Conservation (phyloP, 1,284 basidiomycete species). For the Porphyrellus sp. region DNA sequence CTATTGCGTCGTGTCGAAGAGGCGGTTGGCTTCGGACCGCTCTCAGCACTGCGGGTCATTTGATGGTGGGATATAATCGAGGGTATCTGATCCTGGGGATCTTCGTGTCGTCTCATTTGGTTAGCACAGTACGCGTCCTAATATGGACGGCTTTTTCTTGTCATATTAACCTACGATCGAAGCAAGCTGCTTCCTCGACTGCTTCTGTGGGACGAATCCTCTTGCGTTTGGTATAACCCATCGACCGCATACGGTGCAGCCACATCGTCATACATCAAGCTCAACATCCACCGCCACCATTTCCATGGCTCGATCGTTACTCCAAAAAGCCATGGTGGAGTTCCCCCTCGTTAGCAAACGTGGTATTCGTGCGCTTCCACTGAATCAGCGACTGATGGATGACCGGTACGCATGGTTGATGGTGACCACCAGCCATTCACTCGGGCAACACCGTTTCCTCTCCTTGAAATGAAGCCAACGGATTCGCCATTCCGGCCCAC, state of each 20-base stretch:
- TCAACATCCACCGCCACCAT: background rate
- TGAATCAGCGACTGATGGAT: background rate
- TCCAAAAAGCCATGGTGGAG: background rate
- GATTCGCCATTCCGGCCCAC: slow-evolving; percentile 16
- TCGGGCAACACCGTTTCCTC: slow-evolving; percentile 4
- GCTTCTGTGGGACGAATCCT: background rate
- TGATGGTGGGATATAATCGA: slow-evolving; percentile 2
- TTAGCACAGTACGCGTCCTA: slow-evolving; percentile 11
- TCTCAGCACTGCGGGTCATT: slow-evolving; percentile 20
- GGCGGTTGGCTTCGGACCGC: slow-evolving; percentile 18
- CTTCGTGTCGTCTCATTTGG: background rate
- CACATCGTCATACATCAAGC: background rate
- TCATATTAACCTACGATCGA: background rate
- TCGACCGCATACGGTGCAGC: background rate
- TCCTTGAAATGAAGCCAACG: slow-evolving; percentile 5
- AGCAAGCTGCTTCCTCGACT: background rate
- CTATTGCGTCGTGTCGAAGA: slow-evolving; percentile 17
- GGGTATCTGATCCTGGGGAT: background rate
- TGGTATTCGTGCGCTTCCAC: slow-evolving; percentile 32
- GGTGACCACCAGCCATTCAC: background rate
- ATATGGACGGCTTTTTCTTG: slow-evolving; percentile 3
- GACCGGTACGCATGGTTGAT: slow-evolving; percentile 3
- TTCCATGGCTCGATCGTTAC: slow-evolving; percentile 1
- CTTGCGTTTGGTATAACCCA: background rate
- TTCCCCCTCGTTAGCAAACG: background rate